Evolutionary conservation across 352 stramenopile species (phyloP).

Genomic region (Phytopythium montanum): DNA sequence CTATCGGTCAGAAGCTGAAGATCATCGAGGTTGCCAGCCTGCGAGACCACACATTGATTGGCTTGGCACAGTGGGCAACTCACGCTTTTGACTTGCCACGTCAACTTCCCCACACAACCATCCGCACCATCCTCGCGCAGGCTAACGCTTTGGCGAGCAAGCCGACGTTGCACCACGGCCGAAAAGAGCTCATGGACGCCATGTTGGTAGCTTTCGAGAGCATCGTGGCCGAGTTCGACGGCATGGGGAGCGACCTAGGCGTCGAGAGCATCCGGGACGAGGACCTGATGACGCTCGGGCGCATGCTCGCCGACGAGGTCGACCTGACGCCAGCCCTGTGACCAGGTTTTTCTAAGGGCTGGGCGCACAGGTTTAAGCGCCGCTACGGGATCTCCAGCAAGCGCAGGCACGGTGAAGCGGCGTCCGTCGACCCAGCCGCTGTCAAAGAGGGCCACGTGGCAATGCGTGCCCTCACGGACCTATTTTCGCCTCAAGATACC

Average conservation of each 20-base stretch:
- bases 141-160: background rate
- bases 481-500: slow-evolving; percentile 1
- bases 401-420: slow-evolving; percentile 2
- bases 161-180: no score
- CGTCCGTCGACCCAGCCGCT: background rate
- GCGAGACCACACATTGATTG: background rate
- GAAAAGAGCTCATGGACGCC: background rate
- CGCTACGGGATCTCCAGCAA: background rate
- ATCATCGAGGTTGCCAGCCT: background rate
- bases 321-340: background rate
- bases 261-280: background rate
- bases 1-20: background rate
- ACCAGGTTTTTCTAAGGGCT: background rate
- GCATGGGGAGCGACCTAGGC: background rate
- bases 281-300: background rate
- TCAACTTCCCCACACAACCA: no score
- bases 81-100: background rate
- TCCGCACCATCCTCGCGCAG: background rate
- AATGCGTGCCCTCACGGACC: background rate
- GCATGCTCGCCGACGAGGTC: background rate
- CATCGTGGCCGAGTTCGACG: background rate
- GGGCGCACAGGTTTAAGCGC: background rate
- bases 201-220: background rate
- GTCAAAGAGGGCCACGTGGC: background rate
- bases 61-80: background rate